Evolutionary conservation across 208 protist species (phyloP), one percentile per base, ranked within the genome.

Genomic region (Strigomonas galati): DNA sequence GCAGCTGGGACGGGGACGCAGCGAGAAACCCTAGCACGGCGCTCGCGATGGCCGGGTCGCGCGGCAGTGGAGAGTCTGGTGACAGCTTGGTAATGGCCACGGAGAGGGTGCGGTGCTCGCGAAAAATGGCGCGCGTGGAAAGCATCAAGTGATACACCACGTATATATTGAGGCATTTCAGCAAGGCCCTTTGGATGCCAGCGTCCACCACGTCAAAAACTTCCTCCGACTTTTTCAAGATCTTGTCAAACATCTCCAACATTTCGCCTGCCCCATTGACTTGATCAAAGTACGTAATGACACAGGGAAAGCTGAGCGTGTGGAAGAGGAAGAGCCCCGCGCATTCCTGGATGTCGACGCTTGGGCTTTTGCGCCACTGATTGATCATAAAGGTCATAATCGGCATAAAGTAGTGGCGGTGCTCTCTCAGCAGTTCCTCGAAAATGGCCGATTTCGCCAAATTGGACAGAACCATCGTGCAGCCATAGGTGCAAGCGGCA

Each of bases 111-210:
- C 84, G 82, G 71, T 95, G 89, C 60, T 85, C 86, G 28, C 84
- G 74, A 65, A 95, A 95, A 32, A 93, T 69, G 17, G 93, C 89
- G 54, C 85, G 81, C 2, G 89, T 93, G 19, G 82, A 79, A 19
- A 93, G 75, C 84, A 95, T 91, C 32, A 95, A 66, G 59, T 93
- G 82, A 23, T 81, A 80, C 49, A 92, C 72, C 21, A 91, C 62
- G 78, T 93, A 95, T 27, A 82, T 83, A 58, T 91, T 91, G 43
- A 93, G 62, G 58, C 84, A 92, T 26, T 84, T 81, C 53, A 95
- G 71, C 21, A 76, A 65, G 3, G 71, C 77, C 23, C 90, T 68
- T 55, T 87, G 79, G 19, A 93, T 46, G 9, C 64, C 71, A 14
- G 82, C 67, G 64, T 77, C 65, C 48, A 91, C 40, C 40, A 93